A percentile compares a stretch with the other conserved stretches of the same genome.
Evolutionary conservation across 352 stramenopile species (phyloP).

Genomic region (Poterioochromonas sp.): DNA sequence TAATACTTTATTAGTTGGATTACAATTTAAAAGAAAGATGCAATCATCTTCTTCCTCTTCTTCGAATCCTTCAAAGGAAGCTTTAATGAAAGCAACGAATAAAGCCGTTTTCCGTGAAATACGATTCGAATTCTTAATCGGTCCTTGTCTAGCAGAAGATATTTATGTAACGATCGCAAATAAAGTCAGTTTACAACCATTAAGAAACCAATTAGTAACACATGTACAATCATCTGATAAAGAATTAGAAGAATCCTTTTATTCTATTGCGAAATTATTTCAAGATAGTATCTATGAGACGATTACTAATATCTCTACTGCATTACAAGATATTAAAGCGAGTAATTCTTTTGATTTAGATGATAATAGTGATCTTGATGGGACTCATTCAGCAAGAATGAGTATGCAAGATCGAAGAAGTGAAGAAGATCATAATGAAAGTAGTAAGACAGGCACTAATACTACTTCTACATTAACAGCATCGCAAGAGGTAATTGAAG

Average conservation of each 20-base stretch:
- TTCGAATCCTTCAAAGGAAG: too few relatives aligned
- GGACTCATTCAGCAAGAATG: neutral
- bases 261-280: neutral
- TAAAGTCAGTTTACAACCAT: neutral
- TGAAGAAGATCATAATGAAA: neutral
- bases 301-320: too few relatives aligned
- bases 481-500: neutral
- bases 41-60: too few relatives aligned
- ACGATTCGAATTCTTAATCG: neutral
- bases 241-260: constrained; percentile 6
- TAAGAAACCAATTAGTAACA: neutral
- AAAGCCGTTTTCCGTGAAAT: neutral
- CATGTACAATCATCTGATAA: neutral
- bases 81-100: neutral
- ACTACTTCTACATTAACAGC: neutral
- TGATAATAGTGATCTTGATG: neutral
- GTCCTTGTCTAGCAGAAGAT: constrained; percentile 7
- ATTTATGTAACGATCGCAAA: neutral
- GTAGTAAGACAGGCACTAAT: neutral
- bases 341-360: neutral
- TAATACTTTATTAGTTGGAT: neutral
- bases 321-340: too few relatives aligned
- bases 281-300: constrained; percentile 4
- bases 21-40: neutral
- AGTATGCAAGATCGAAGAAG: neutral